Base-by-base conservation (phyloP, 1,284 basidiomycete genomes). In the Pisolithus thermaeus region DNA sequence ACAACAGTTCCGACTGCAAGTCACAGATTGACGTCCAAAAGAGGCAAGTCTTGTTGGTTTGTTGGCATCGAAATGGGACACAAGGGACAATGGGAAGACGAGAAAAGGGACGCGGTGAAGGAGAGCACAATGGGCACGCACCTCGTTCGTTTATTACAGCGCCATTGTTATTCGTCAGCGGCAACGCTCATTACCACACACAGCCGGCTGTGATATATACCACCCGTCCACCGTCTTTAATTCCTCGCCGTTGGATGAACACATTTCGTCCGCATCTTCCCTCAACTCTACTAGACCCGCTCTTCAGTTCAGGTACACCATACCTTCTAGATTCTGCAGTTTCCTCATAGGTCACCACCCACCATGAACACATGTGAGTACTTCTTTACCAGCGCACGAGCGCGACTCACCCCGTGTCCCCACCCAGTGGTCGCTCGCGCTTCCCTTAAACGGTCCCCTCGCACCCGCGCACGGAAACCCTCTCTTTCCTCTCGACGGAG, bases 401-500 rank as follows among this genome's bases (percentile, higher is more conserved):
- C 8, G 38, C 35, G 30, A 36, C 52, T 57, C 23, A 60, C n/a
- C 42, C 11, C n/a, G 18, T 16, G 32, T 7, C 5, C 32, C 2
- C 36, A 68, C 4, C 1, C 36, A 65, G 63, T 67, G 18, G 49
- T 61, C 20, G 23, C 56, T 54, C 59, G 52, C 23, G 44, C 58
- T 23, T 67, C 65, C 14, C 46, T 67, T 23, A 61, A 54, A 46
- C 63, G 63, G 39, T 57, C 57, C n/a, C 8, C 56, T 38, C 64
- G 55, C 38, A 60, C 54, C 39, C 60, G 55, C 23, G 48, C 55
- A 38, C 56, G 60, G 50, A 68, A 65, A 49, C 41, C 53, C 9
- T 22, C 45, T 8, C 28, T 53, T 5, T 55, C 61, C 14, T 20
- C 36, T 30, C 46, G 47, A 23, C 58, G 38, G 27, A 63, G 56